A percentile compares a stretch with the other conserved stretches of the same genome.
Conservation (phyloP, 805 yeast species). For the Yarrowia sp. region DNA sequence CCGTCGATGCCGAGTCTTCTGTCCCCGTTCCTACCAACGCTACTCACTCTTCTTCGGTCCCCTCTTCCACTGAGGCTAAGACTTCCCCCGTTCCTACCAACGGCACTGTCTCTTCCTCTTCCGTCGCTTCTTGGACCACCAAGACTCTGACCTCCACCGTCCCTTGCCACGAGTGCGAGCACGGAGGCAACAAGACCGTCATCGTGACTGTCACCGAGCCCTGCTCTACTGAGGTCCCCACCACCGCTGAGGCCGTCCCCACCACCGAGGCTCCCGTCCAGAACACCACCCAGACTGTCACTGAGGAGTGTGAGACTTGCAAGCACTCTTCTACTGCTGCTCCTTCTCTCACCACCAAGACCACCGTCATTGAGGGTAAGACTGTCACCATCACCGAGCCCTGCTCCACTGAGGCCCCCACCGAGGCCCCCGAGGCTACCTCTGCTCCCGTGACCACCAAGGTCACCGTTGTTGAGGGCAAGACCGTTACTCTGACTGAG, state of each 20-base stretch:
- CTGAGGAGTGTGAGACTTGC: constrained; percentile 51
- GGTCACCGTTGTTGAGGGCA: constrained; percentile 57
- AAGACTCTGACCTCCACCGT: constrained; percentile 42
- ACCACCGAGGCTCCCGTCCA: constrained; percentile 50
- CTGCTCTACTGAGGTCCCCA: constrained; percentile 53
- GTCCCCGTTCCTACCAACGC: constrained; percentile 47
- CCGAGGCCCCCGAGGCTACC: constrained; percentile 42
- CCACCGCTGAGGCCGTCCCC: constrained; percentile 80
- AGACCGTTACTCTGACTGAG: constrained; percentile 27
- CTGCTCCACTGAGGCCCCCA: constrained; percentile 41
- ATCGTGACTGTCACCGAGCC: constrained; percentile 39
- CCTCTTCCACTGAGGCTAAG: constrained; percentile 37
- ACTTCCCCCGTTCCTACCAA: constrained; percentile 41
- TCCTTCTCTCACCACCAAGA: constrained; percentile 58
- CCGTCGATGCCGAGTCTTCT: constrained; percentile 48
- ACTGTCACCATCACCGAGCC: constrained; percentile 34
- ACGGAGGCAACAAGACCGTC: constrained; percentile 39
- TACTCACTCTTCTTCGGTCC: constrained; percentile 23
- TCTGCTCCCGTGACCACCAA: constrained; percentile 40
- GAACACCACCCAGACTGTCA: constrained; percentile 50
- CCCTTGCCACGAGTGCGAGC: constrained; percentile 44
- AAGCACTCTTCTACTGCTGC: constrained; percentile 46
- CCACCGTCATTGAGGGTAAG: constrained; percentile 37
- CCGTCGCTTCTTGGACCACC: constrained; percentile 39
- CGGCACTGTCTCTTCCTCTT: constrained; percentile 30